Percentiles rank a stretch among this genome's conserved stretches.
Conservation (phyloP, 768 basidiomycete species). For the Mycena rebaudengoi region DNA sequence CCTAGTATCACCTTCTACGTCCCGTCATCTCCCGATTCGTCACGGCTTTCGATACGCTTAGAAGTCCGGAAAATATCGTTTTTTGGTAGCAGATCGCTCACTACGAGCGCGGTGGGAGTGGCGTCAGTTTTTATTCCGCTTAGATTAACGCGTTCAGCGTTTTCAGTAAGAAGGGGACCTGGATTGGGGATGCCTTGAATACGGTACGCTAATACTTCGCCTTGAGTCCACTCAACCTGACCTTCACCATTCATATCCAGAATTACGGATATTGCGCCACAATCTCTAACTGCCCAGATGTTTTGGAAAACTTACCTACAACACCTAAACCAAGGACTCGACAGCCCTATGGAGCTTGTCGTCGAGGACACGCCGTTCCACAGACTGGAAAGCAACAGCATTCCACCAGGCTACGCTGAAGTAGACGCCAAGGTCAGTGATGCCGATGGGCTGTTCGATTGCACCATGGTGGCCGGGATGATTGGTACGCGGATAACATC, state of each 20-base stretch:
- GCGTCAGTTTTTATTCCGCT: slow-evolving; percentile 2
- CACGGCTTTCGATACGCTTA: neutral
- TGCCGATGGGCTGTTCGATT: slow-evolving; percentile 25
- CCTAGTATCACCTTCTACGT: slow-evolving; percentile 23
- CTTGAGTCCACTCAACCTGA: neutral
- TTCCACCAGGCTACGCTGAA: slow-evolving; percentile 31
- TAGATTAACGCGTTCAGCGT: slow-evolving; percentile 18
- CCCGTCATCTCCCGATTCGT: neutral
- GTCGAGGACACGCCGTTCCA: neutral
- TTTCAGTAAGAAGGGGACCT: neutral
- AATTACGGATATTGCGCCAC: neutral
- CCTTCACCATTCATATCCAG: neutral
- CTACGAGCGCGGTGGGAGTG: neutral
- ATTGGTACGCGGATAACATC: slow-evolving; percentile 20
- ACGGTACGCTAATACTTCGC: neutral
- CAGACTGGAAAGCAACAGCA: neutral
- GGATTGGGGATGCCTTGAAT: neutral
- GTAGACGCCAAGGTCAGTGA: slow-evolving; percentile 32
- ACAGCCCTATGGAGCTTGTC: neutral
- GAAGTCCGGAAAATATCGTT: neutral
- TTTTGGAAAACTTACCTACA: neutral
- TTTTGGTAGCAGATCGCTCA: neutral
- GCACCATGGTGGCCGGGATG: slow-evolving; percentile 34
- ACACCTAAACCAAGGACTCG: neutral
- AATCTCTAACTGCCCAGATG: neutral